phyloP scores from a whole-genome alignment of 202 grass and related monocot genomes.

The Bolboschoenoplectus hybrid region DNA sequence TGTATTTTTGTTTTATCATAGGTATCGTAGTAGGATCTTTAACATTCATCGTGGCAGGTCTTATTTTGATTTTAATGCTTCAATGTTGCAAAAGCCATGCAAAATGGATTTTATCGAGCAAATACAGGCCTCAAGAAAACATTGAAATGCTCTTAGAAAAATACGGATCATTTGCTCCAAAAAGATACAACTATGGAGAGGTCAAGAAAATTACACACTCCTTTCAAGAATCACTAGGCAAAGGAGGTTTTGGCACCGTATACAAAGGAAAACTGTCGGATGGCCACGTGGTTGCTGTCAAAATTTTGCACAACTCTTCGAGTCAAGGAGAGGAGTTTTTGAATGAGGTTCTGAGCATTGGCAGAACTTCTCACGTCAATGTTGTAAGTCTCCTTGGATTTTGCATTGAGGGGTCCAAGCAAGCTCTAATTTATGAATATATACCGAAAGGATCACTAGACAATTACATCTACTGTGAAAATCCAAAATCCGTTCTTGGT shows the following conservation, averaged over 20 bases:
- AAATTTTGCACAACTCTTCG: constrained; percentile 48
- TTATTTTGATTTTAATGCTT: too few relatives aligned
- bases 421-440: constrained; percentile 61
- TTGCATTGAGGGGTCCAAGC: constrained; percentile 44
- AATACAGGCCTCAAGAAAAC: background rate
- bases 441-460: constrained; percentile 66
- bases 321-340: constrained; percentile 60
- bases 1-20: too few relatives aligned
- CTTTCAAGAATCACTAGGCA: constrained; percentile 47
- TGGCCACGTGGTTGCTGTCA: constrained; percentile 58
- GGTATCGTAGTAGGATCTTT: too few relatives aligned
- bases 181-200: constrained; percentile 49
- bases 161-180: constrained; percentile 45
- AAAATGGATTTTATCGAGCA: too few relatives aligned
- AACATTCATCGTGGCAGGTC: too few relatives aligned
- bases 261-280: constrained; percentile 49
- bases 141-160: constrained; percentile 44
- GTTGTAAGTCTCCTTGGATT: constrained; percentile 61
- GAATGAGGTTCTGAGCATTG: constrained; percentile 65
- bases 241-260: constrained; percentile 64
- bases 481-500: background rate
- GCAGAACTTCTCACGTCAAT: constrained; percentile 68
- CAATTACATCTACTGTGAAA: constrained; percentile 54
- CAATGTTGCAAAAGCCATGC: too few relatives aligned
- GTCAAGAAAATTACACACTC: constrained; percentile 59